Conservation (phyloP, 305 asterid genomes). For the Fraxinus floribunda region DNA sequence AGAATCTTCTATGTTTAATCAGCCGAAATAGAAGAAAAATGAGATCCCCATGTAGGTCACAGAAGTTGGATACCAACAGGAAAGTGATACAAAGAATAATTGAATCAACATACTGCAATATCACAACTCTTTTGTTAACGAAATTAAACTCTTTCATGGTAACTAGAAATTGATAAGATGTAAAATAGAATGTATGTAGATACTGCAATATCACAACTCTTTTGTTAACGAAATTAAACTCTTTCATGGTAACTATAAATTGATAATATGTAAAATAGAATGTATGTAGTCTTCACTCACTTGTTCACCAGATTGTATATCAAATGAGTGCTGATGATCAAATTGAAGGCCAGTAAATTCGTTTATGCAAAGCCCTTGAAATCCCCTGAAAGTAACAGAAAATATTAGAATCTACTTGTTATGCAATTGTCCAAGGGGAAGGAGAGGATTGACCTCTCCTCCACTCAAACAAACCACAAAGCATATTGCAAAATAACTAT, state of each 20-base stretch:
- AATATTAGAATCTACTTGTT: not conserved
- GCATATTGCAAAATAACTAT: not conserved
- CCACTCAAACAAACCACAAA: not conserved
- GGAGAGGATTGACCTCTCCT: not conserved
- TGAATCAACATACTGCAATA: not conserved
- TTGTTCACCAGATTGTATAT: conserved; percentile 90
- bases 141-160: not conserved
- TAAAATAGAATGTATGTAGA: not conserved
- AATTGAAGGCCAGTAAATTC: conserved; percentile 85
- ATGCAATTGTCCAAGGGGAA: not conserved
- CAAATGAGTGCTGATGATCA: conserved; percentile 76
- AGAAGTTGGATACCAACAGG: not conserved
- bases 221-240: no score
- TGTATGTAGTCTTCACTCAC: conserved; percentile 62
- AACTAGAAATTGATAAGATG: not conserved
- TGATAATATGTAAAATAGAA: no score
- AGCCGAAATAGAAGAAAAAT: not conserved
- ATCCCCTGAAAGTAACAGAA: conserved; percentile 66
- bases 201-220: no score
- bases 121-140: not conserved
- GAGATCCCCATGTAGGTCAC: not conserved
- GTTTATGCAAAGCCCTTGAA: conserved; percentile 95
- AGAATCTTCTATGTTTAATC: not conserved
- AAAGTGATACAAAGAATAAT: not conserved
- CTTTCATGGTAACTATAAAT: no score